phyloP scores from a whole-genome alignment of 2,329 filamentous ascomycete species.

The Cladosporium velox region DNA sequence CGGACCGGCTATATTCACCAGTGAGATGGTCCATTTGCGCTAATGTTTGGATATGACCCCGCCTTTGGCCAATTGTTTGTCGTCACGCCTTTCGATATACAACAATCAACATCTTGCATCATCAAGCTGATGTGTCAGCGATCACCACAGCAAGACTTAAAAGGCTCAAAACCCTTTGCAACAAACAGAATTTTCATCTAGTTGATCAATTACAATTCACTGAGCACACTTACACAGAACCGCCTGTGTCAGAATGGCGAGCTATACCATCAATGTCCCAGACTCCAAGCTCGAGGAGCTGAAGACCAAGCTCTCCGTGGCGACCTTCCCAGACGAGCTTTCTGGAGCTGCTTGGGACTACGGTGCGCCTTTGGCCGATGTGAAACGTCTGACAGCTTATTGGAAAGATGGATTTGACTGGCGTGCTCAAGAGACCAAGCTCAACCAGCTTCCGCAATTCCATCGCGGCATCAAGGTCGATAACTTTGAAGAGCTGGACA shows the following conservation, averaged over 20 bases:
- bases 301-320: conserved; percentile 55
- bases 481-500: conserved; percentile 54
- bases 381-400: conserved; percentile 59
- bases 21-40: neutral
- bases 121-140: conserved; percentile 7
- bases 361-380: conserved; percentile 60
- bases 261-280: conserved; percentile 55
- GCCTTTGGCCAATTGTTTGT: neutral
- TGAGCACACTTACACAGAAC: neutral
- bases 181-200: neutral
- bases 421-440: conserved; percentile 58
- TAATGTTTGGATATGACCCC: neutral
- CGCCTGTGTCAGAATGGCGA: conserved; percentile 31
- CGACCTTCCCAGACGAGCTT: conserved; percentile 60
- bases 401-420: conserved; percentile 64
- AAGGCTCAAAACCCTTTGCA: neutral
- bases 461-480: conserved; percentile 55
- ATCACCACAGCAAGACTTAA: neutral
- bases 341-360: conserved; percentile 57
- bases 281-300: conserved; percentile 57
- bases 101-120: neutral
- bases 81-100: neutral
- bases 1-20: neutral
- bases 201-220: neutral
- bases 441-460: conserved; percentile 65